Conservation (phyloP, 2,329 filamentous ascomycete genomes). For the Alternaria triticina region DNA sequence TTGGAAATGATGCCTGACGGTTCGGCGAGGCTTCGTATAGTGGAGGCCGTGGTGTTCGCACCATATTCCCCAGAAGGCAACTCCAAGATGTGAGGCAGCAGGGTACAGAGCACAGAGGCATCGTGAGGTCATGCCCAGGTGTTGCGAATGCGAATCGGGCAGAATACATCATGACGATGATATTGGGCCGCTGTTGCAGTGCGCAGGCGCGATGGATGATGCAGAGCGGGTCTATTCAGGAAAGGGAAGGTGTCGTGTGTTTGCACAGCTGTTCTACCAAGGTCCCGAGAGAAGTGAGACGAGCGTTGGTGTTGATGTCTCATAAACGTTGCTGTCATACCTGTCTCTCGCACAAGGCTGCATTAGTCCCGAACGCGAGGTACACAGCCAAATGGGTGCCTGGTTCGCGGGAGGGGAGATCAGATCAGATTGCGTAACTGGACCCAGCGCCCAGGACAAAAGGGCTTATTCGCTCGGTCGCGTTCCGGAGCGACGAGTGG, state of each 20-base stretch:
- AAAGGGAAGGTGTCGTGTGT: background rate
- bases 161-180: background rate
- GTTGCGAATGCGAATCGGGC: background rate
- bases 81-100: background rate
- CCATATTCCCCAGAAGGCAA: constrained; percentile 5
- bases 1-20: constrained; percentile 11
- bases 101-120: background rate
- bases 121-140: background rate
- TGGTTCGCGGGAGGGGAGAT: background rate
- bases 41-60: background rate
- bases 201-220: background rate
- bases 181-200: background rate
- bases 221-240: background rate
- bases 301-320: constrained; percentile 4
- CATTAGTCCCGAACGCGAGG: background rate
- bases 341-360: background rate
- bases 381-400: background rate
- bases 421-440: constrained; percentile 4
- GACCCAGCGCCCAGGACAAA: constrained; percentile 2
- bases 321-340: constrained; percentile 5
- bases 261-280: background rate
- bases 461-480: constrained; percentile 5
- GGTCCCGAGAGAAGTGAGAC: constrained; percentile 3
- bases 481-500: constrained; percentile 2
- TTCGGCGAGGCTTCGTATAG: constrained; percentile 7